Base-by-base conservation (phyloP, 176 grass and related monocot species). In the Urochloa ruziziensis region DNA sequence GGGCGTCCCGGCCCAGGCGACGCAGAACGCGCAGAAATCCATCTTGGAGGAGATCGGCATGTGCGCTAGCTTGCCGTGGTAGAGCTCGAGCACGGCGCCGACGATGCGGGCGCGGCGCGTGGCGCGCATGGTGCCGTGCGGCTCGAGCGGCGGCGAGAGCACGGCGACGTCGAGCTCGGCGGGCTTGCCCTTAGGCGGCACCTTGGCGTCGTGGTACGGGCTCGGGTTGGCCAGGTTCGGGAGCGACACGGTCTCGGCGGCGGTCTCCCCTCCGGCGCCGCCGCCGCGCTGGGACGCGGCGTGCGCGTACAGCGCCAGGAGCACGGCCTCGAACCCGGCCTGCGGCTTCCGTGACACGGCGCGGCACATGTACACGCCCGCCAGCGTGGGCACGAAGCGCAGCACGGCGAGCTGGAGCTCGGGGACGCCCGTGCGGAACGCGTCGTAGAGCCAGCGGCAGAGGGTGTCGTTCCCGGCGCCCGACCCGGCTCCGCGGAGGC, bases 361-460 rank as follows among this genome's bases (percentile, higher is more conserved):
- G 46, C 89, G 91, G 28, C 81, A 92, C 49, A 96, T 81, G 73
- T 95, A 98, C 37, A 94, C 89, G 18, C 93, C 93, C 3, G 85
- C 69, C 34, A 98, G 70, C 3, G 77, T 85, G 28, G 91, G 93
- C 52, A 84, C 79, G 80, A 91, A 95, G 46, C 70, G 89, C 5
- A 96, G 80, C 80, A 96, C 89, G 6, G 77, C 89, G 62, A 96
- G 93, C 66, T 92, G 96, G n/a, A 98, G 86, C 61, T 62, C 87
- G 1, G 89, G 71, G 72, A 87, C 47, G 49, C 57, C 80, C 30
- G 93, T 83, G 23, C 93, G 89, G 62, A 99, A 99, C 11, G 89
- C 80, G 62, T 95, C 87, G 53, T 99, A 98, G 85, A 99, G 91
- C 93, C 96, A 92, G 43, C 93, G 85, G 72, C 89, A 94, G 60